phyloP scores from a whole-genome alignment of 1,139 yeast species.

The Chernovozyma sophiae-reginae region DNA sequence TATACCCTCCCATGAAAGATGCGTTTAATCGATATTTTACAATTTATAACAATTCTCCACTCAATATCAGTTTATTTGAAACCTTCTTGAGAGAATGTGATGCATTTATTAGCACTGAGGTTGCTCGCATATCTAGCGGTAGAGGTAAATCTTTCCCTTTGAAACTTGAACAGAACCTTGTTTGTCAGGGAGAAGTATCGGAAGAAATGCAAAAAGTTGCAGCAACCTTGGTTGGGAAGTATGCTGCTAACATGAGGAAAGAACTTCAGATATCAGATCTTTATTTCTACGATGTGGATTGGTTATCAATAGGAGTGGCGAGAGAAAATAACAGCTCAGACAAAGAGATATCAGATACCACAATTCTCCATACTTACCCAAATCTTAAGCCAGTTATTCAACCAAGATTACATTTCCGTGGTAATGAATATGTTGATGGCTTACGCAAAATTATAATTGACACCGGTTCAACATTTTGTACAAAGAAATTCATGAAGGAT shows the following conservation, averaged over 20 bases:
- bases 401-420: constrained; percentile 22
- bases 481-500: constrained; percentile 9
- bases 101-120: constrained; percentile 29
- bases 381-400: constrained; percentile 8
- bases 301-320: constrained; percentile 55
- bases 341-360: background rate
- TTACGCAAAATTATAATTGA: constrained; percentile 39
- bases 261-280: constrained; percentile 46
- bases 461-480: constrained; percentile 10
- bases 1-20: constrained; percentile 52
- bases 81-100: constrained; percentile 54
- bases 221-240: constrained; percentile 29
- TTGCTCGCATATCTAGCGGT: constrained; percentile 15
- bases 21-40: constrained; percentile 51
- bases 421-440: constrained; percentile 35
- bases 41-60: constrained; percentile 52
- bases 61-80: constrained; percentile 59
- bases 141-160: constrained; percentile 34
- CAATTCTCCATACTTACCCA: constrained; percentile 9
- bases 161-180: constrained; percentile 59
- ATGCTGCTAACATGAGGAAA: constrained; percentile 28
- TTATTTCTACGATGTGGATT: constrained; percentile 64
- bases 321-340: constrained; percentile 1
- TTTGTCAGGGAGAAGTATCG: constrained; percentile 60
- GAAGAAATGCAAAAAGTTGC: constrained; percentile 36